These are phyloP conservation scores for Gaeumannomyces sp. DNA, from an alignment of 2,329 filamentous ascomycete species.

Conservation along the genomic window DNA sequence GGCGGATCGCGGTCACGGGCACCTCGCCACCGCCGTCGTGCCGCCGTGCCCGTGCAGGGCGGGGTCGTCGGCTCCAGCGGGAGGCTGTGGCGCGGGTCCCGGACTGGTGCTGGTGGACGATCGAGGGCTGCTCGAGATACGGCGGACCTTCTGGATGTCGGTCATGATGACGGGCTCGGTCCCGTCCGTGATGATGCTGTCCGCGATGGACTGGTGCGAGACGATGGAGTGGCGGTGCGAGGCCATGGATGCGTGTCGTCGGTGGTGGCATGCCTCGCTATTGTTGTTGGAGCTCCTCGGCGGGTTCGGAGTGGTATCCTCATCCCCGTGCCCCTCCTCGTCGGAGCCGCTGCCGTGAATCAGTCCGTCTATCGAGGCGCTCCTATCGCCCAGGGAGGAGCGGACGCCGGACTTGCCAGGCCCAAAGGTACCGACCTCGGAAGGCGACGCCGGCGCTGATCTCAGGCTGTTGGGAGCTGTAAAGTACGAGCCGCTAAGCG, in stretches of 20 bases:
- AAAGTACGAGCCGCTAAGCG: not conserved
- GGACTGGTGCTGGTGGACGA: not conserved
- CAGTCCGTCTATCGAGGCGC: not conserved
- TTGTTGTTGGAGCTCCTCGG: not conserved
- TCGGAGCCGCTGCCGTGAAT: not conserved
- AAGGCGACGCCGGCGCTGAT: constrained; percentile 3
- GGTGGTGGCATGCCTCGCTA: not conserved
- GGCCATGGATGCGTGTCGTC: not conserved
- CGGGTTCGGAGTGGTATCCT: not conserved
- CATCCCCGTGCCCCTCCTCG: too few relatives aligned
- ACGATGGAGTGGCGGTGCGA: not conserved
- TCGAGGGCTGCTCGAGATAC: constrained; percentile 2
- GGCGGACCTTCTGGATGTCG: not conserved
- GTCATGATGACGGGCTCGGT: constrained; percentile 25
- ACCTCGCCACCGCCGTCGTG: not conserved
- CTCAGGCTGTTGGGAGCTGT: constrained; percentile 6
- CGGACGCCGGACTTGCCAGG: not conserved
- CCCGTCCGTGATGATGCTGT: constrained; percentile 27
- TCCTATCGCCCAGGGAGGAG: not conserved
- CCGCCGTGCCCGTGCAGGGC: not conserved
- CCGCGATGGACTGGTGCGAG: constrained; percentile 21
- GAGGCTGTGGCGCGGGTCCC: not conserved
- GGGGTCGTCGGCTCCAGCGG: too few relatives aligned
- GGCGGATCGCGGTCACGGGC: not conserved
- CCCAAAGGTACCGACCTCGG: not conserved